Evolutionary conservation across 495 filamentous ascomycete species (phyloP), one percentile per base, ranked within the genome.

Genomic region (Pseudoneurospora amorphoporcata): DNA sequence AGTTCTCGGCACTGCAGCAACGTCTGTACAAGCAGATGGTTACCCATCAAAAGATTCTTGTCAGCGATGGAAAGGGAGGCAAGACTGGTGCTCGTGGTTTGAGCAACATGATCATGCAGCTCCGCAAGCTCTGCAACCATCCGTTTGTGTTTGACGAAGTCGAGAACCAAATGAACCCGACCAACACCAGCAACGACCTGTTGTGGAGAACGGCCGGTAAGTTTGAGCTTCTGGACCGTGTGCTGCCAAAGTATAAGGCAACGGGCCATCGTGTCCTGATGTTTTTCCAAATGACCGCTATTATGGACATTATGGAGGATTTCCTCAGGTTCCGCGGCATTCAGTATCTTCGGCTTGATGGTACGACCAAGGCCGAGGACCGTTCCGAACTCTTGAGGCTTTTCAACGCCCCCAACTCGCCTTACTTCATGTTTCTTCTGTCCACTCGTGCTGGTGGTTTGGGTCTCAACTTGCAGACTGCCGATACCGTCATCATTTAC

Each of bases 251-350:
- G 80, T 98, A 98, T 83, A 89, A 91, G 73, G 87, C 85, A 1
- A 92, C 93, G 4, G 92, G 92, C 42, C 95, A 99, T 87, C 91
- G 96, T 76, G 94, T 98, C 69, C 81, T 99, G 78, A 98, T 99
- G 91, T 99, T 99, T 88, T 99, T 99, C 88, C 95, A 99, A 82
- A 99, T 99, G 95, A 99, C 95, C 3, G 93, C 97, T 47, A 99
- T 99, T 78, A 99, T 99, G 95, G 97, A 99, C 81, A 99, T 99
- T 80, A 98, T 99, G 96, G 95, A 99, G 77, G 95, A 99, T 82
- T 99, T 95, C 82, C 85, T 99, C 70, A 92, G 95, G 5, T 89
- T 92, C 72, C 88, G 92, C 65, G 90, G 89, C 38, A 85, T 97
- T 74, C 83, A 89, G 71, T 99, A 97, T 79, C 87, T 99, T 58